phyloP scores from a whole-genome alignment of 805 yeast genomes.

The Yarrowia deformans region DNA sequence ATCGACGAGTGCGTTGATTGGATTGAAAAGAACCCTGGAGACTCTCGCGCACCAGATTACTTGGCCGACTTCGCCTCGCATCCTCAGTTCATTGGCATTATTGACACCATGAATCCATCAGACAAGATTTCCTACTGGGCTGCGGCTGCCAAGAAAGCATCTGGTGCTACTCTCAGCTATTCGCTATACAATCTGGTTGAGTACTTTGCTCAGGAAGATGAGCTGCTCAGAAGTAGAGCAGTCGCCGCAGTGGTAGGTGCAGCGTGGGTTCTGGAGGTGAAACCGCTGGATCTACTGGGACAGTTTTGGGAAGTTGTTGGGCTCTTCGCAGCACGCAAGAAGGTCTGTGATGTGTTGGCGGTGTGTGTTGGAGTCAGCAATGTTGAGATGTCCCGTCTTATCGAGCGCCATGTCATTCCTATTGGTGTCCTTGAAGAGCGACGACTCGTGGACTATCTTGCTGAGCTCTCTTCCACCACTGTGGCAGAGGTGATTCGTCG shows the following conservation, averaged over 20 bases:
- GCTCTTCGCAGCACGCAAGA: constrained; percentile 17
- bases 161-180: constrained; percentile 14
- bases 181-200: constrained; percentile 19
- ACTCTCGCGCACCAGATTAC: not conserved
- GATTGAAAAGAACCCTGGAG: constrained; percentile 24
- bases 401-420: constrained; percentile 13
- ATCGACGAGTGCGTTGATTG: constrained; percentile 12
- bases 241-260: constrained; percentile 27
- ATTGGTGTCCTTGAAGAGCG: constrained; percentile 21
- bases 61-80: constrained; percentile 10
- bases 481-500: constrained; percentile 12
- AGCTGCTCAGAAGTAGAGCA: constrained; percentile 24
- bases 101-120: constrained; percentile 3
- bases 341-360: constrained; percentile 15
- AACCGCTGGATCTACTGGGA: constrained; percentile 7
- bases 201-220: constrained; percentile 18
- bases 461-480: not conserved
- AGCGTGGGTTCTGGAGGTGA: constrained; percentile 21
- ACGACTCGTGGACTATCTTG: constrained; percentile 3
- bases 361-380: constrained; percentile 23
- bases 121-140: constrained; percentile 25
- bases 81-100: constrained; percentile 1
- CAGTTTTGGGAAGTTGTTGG: constrained; percentile 36
- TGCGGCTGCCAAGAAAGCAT: constrained; percentile 17
- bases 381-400: constrained; percentile 5